Percentiles rank a stretch among this genome's conserved stretches.
phyloP scores from a whole-genome alignment of 2,329 filamentous ascomycete genomes.

The Alternaria burnsii region DNA sequence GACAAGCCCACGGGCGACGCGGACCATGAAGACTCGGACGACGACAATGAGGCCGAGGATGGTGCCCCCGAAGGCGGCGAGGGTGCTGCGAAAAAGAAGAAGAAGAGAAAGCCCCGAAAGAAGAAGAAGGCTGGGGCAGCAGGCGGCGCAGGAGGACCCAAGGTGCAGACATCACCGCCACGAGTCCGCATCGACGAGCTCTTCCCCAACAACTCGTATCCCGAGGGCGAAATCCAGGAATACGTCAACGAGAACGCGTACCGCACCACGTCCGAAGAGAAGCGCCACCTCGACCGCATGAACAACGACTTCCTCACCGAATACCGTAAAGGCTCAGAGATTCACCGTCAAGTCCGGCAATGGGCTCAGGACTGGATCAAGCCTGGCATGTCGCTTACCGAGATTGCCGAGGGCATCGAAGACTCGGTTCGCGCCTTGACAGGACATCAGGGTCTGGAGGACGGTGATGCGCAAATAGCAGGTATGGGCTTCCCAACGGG shows the following conservation, averaged over 20 bases:
- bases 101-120: conserved; percentile 81
- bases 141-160: conserved; percentile 59
- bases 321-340: conserved; percentile 84
- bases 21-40: conserved; percentile 64
- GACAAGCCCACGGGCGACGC: conserved; percentile 55
- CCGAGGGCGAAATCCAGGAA: conserved; percentile 79
- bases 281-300: conserved; percentile 81
- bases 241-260: conserved; percentile 80
- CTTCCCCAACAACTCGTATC: conserved; percentile 76
- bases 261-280: conserved; percentile 84
- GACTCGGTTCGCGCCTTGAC: conserved; percentile 79
- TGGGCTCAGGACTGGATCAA: conserved; percentile 83
- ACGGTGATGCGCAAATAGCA: conserved; percentile 79
- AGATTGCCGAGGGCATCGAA: conserved; percentile 89
- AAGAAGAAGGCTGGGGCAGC: conserved; percentile 66
- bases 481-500: conserved; percentile 90
- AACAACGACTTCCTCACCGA: conserved; percentile 81
- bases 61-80: conserved; percentile 50
- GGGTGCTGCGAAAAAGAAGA: conserved; percentile 73
- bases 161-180: conserved; percentile 78
- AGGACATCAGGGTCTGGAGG: conserved; percentile 77
- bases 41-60: conserved; percentile 62
- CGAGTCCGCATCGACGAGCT: conserved; percentile 76
- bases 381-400: conserved; percentile 80
- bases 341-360: conserved; percentile 86